These are phyloP conservation scores for Rostrohypoxylon terebratum DNA, from an alignment of 495 filamentous ascomycete genomes.

Conservation along the genomic window DNA sequence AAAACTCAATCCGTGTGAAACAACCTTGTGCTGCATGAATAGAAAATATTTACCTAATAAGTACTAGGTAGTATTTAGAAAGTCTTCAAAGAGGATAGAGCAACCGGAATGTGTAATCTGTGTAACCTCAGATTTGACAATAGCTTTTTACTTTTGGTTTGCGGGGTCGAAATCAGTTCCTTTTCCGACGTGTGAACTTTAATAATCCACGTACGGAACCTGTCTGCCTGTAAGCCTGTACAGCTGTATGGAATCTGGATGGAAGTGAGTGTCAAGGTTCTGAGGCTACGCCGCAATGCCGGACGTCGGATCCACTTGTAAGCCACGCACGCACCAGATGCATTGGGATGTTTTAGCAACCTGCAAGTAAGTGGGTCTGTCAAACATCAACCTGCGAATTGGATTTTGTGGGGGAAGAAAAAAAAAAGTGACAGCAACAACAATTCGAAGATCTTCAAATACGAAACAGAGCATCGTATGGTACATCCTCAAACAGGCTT, in stretches of 20 bases:
- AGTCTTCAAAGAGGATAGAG: not conserved
- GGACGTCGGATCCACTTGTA: conserved; percentile 21
- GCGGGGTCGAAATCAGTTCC: not conserved
- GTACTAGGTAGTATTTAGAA: too few relatives aligned
- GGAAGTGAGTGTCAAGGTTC: not conserved
- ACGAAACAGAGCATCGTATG: conserved; percentile 8
- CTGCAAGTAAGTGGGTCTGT: conserved; percentile 31
- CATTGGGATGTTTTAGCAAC: conserved; percentile 20
- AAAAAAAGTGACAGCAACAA: conserved; percentile 19
- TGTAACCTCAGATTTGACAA: conserved; percentile 17
- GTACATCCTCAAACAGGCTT: conserved; percentile 16
- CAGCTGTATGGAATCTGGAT: too few relatives aligned
- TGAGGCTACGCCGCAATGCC: conserved; percentile 30
- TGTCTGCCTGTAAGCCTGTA: too few relatives aligned
- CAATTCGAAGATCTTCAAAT: conserved; percentile 10
- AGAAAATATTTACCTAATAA: not conserved
- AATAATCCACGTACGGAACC: not conserved
- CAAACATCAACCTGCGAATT: conserved; percentile 16
- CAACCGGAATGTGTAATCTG: not conserved
- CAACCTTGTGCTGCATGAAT: not conserved
- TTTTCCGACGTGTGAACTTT: not conserved
- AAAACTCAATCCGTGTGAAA: not conserved
- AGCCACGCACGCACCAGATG: conserved; percentile 30
- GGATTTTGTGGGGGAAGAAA: conserved; percentile 33
- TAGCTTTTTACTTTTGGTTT: not conserved